A percentile compares a stretch with the other conserved stretches of the same genome.
phyloP scores from a whole-genome alignment of 2,329 filamentous ascomycete genomes.

The Corynespora cassiicola region DNA sequence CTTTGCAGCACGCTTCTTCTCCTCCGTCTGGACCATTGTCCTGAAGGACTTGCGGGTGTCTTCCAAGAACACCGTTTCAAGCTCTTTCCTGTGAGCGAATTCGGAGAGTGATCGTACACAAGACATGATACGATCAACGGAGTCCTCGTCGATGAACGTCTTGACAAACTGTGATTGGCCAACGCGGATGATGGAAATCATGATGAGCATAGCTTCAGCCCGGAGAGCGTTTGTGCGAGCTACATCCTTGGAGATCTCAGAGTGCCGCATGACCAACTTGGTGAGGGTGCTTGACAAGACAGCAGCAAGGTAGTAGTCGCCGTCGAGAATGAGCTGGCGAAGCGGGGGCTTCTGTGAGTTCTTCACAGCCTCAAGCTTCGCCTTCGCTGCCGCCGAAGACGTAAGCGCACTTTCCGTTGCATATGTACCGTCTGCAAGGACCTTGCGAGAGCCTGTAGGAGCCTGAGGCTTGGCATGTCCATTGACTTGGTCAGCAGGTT shows the following conservation, averaged over 20 bases:
- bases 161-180: conserved; percentile 99
- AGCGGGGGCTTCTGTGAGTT: conserved; percentile 95
- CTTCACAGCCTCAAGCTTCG: conserved; percentile 94
- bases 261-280: conserved; percentile 97
- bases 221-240: conserved; percentile 92
- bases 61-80: conserved; percentile 90
- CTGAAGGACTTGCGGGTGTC: conserved; percentile 96
- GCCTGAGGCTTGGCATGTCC: conserved; percentile 77
- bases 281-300: conserved; percentile 96
- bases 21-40: conserved; percentile 95
- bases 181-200: conserved; percentile 98
- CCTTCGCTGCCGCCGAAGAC: conserved; percentile 86
- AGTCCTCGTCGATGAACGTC: conserved; percentile 95
- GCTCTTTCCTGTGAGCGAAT: conserved; percentile 85
- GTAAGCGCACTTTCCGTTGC: conserved; percentile 96
- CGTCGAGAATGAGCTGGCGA: conserved; percentile 88
- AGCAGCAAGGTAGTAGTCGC: conserved; percentile 94
- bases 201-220: conserved; percentile 98
- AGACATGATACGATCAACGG: conserved; percentile 97
- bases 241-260: conserved; percentile 85
- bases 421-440: conserved; percentile 95
- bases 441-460: conserved; percentile 85
- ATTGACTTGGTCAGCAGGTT: conserved; percentile 74
- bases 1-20: conserved; percentile 96
- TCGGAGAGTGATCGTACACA: conserved; percentile 92